Percentiles rank a stretch among this genome's conserved stretches.
phyloP scores from a whole-genome alignment of 805 yeast species.

The Huiozyma naganishii region DNA sequence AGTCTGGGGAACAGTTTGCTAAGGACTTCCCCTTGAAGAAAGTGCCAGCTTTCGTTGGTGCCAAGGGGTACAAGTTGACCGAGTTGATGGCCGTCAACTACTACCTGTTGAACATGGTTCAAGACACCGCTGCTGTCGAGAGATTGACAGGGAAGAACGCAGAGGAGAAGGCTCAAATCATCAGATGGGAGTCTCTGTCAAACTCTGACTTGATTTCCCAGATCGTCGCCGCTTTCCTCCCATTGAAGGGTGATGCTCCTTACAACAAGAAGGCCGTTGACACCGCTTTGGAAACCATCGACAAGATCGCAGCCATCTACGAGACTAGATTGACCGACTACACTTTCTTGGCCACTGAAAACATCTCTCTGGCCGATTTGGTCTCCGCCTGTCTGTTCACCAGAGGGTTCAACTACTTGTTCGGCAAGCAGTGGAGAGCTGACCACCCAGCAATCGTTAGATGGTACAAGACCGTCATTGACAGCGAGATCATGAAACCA shows the following conservation, averaged over 20 bases:
- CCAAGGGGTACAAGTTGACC: constrained; percentile 60
- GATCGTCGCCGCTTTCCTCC: constrained; percentile 42
- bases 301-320: constrained; percentile 31
- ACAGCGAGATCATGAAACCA: constrained; percentile 36
- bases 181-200: constrained; percentile 70
- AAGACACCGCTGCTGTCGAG: constrained; percentile 28
- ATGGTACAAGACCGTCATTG: constrained; percentile 54
- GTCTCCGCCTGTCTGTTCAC: constrained; percentile 37
- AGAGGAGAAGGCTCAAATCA: constrained; percentile 31
- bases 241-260: constrained; percentile 54
- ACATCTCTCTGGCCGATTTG: constrained; percentile 55
- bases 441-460: constrained; percentile 52
- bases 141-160: constrained; percentile 43
- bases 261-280: constrained; percentile 67
- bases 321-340: constrained; percentile 49
- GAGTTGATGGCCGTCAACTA: constrained; percentile 56
- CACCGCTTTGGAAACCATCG: constrained; percentile 31
- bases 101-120: constrained; percentile 34
- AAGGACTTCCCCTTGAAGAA: constrained; percentile 53
- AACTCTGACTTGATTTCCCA: constrained; percentile 52
- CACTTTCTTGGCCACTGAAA: constrained; percentile 67
- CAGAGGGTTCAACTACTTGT: constrained; percentile 48
- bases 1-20: constrained; percentile 30
- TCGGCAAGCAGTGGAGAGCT: constrained; percentile 56
- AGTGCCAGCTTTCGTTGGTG: constrained; percentile 60